Conservation (phyloP, 202 grass and related monocot genomes). For the Brachypodium distachyon region DNA sequence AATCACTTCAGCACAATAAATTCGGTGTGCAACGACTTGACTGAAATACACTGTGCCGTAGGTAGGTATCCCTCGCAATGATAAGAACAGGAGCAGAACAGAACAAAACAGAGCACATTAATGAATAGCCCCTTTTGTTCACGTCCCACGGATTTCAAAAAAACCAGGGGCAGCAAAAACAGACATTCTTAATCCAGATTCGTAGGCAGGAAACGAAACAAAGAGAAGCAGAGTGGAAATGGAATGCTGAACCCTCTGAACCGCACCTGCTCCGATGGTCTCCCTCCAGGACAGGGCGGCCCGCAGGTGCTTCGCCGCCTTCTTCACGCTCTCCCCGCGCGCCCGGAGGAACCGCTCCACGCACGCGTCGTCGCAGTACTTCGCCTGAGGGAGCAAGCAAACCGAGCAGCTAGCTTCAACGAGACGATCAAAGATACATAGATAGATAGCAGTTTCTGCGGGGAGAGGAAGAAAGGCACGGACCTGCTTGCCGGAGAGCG, state of each 20-base stretch:
- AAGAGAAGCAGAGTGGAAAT: neutral
- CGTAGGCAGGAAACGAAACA: neutral
- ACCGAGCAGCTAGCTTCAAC: neutral
- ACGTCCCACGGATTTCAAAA: slow-evolving; percentile 16
- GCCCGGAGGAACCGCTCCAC: slow-evolving; percentile 63
- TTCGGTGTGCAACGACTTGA: slow-evolving; percentile 17
- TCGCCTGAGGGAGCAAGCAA: slow-evolving; percentile 34
- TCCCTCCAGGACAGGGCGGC: slow-evolving; percentile 88
- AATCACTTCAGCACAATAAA: slow-evolving; percentile 25
- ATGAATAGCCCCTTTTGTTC: neutral
- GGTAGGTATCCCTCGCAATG: no score
- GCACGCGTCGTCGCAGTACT: slow-evolving; percentile 85
- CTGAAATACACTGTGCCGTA: slow-evolving; percentile 40
- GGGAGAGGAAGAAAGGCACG: neutral
- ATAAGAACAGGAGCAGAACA: slow-evolving; percentile 7
- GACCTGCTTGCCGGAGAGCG: slow-evolving; percentile 75
- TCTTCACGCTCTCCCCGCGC: slow-evolving; percentile 77
- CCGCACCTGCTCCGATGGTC: slow-evolving; percentile 64
- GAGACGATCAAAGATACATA: neutral
- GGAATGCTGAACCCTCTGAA: neutral
- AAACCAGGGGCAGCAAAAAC: neutral
- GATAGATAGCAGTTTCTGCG: neutral
- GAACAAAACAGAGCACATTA: slow-evolving; percentile 5
- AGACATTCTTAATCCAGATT: neutral
- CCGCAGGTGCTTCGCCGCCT: slow-evolving; percentile 85